Evolutionary conservation across 257 asterid species (phyloP), one percentile per base, ranked within the genome.

Genomic region (Plantago ovata): DNA sequence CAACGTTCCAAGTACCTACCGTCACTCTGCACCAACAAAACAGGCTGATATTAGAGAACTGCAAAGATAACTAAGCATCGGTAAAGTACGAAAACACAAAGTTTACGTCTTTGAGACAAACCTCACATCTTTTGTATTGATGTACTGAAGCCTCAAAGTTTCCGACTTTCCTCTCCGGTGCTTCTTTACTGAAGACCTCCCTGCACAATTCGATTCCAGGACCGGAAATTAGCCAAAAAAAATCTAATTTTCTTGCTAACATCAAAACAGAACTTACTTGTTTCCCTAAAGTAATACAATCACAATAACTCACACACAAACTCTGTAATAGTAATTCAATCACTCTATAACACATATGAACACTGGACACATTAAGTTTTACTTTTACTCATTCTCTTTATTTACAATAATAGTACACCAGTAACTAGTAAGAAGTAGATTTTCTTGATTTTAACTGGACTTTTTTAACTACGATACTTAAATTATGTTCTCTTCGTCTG

Each of bases 151-250:
- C 7, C 98, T 78, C 58, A 83, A 74, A 54, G 98, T 90, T 73
- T 90, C 98, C 13, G 98, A 90, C 64, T 84, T 90, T 48, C 98
- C 96, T 79, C 98, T 77, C 76, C 93, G 76, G 67, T 90, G 98
- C 62, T 72, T 82, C 39, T 59, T 79, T 24, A 58, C 69, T 3
- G 77, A 55, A 38, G 65, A 73, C 46, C 72, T 79, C 67, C 87
- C 91, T 84, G 79, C 51, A 72, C 9, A 56, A 56, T 44, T 43
- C 19, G 7, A 3, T 28, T 28, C 36, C 36, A 28, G 4, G 36
- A 13, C 10, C 32, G 20, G 18, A 28, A 22, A 22, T 1, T 20
- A 50, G 38, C 11, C 56, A 50, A 16, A 50, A 50, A 16, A 50
- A 10, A 49, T 9, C 21, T 32, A 10, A 19, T 21, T 21, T n/a